phyloP scores from a whole-genome alignment of 1,139 yeast species.

The Scheffersomyces cryptocercus region DNA sequence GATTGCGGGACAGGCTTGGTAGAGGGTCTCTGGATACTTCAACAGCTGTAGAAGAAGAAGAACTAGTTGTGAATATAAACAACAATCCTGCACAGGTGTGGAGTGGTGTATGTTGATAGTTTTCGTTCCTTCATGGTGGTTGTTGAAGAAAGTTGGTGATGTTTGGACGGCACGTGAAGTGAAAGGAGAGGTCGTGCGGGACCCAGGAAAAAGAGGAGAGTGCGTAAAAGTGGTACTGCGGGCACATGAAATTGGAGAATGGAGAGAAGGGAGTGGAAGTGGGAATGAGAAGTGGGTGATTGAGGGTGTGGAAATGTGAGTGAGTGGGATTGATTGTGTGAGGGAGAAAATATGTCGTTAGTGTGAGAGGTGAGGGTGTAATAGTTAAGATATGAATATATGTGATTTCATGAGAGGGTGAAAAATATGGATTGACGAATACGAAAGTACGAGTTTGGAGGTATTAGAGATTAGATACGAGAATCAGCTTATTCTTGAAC shows the following conservation, averaged over 20 bases:
- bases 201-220: neutral
- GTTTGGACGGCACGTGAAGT: neutral
- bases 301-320: neutral
- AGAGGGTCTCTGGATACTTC: constrained; percentile 2
- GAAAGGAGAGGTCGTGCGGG: neutral
- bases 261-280: neutral
- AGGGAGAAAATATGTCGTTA: neutral
- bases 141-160: constrained; percentile 1
- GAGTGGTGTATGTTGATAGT: neutral
- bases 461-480: too few relatives aligned
- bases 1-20: neutral
- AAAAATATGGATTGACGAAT: too few relatives aligned
- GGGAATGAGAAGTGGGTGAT: neutral
- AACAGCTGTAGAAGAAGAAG: neutral
- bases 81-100: constrained; percentile 1
- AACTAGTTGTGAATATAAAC: neutral
- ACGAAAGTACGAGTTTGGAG: too few relatives aligned
- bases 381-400: too few relatives aligned
- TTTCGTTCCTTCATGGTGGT: neutral
- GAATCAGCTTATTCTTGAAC: too few relatives aligned
- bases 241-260: neutral
- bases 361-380: neutral
- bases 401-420: too few relatives aligned
- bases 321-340: neutral
- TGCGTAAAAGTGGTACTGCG: neutral